Evolutionary conservation across 2,329 filamentous ascomycete genomes (phyloP).

Genomic region (Ophiostoma montium): DNA sequence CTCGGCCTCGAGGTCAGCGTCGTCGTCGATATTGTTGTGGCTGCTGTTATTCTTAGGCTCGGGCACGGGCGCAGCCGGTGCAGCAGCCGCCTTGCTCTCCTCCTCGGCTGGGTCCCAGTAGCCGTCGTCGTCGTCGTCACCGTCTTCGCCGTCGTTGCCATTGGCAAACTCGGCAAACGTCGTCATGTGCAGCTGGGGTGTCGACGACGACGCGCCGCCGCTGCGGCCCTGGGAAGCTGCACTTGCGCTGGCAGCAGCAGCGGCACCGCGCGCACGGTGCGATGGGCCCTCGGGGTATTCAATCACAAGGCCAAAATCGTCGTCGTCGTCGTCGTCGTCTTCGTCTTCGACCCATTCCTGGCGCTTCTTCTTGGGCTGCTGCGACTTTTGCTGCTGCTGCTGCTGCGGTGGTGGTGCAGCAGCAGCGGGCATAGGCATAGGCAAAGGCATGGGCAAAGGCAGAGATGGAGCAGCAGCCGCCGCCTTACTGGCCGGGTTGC

Average conservation of each 20-base stretch:
- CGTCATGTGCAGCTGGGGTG: slow-evolving; percentile 9
- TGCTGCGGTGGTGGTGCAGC: slow-evolving; percentile 13
- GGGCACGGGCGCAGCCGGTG: neutral
- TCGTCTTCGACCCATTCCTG: slow-evolving; percentile 25
- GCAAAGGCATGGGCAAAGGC: slow-evolving; percentile 10
- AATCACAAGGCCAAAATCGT: slow-evolving; percentile 41
- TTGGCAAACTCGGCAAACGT: slow-evolving; percentile 14
- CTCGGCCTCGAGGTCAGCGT: slow-evolving; percentile 9
- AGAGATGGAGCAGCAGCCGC: slow-evolving; percentile 3
- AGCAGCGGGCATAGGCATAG: slow-evolving; percentile 10
- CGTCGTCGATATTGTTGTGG: slow-evolving; percentile 15
- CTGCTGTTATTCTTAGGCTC: slow-evolving; percentile 6
- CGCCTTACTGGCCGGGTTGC: slow-evolving; percentile 2
- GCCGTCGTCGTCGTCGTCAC: slow-evolving; percentile 14
- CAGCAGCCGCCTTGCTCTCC: neutral
- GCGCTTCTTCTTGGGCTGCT: slow-evolving; percentile 16
- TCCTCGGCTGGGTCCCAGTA: slow-evolving; percentile 12
- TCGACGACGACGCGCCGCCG: neutral
- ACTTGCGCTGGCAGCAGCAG: too few relatives aligned
- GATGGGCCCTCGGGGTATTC: slow-evolving; percentile 42
- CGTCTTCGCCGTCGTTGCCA: slow-evolving; percentile 17
- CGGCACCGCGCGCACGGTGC: neutral
- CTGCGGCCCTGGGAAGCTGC: neutral
- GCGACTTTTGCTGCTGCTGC: slow-evolving; percentile 4
- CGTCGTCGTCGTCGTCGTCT: slow-evolving; percentile 40